These are phyloP conservation scores for Microbotryum silenes-acaulis DNA, from an alignment of 1,284 basidiomycete species.

Conservation along the genomic window DNA sequence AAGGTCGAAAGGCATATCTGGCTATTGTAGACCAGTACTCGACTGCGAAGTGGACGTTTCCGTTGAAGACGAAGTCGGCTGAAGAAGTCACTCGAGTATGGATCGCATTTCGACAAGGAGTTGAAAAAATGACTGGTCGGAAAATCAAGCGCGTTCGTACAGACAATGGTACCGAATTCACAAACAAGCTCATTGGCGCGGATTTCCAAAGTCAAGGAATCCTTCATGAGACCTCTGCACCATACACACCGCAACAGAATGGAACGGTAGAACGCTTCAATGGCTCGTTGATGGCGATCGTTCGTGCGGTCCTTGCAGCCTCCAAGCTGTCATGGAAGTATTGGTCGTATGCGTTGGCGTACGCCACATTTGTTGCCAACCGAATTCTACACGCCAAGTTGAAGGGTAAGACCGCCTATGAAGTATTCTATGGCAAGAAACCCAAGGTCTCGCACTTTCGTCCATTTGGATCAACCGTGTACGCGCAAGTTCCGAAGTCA, in stretches of 20 bases:
- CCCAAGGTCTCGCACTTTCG: background rate
- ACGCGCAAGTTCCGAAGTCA: background rate
- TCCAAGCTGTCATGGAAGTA: background rate
- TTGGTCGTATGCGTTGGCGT: background rate
- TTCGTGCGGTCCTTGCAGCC: background rate
- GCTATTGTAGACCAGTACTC: too few species aligned
- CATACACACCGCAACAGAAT: conserved; percentile 18
- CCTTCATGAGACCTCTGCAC: conserved; percentile 4
- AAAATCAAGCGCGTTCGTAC: conserved; percentile 38
- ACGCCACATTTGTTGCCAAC: background rate
- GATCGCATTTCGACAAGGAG: background rate
- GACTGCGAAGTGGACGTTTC: too few species aligned
- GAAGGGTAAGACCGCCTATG: background rate
- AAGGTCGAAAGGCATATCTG: too few species aligned
- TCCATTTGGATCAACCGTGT: background rate
- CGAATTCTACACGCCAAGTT: background rate
- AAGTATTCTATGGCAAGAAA: background rate
- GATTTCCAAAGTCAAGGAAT: conserved; percentile 11
- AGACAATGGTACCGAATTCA: conserved; percentile 21
- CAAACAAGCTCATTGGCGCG: background rate
- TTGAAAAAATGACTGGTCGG: conserved; percentile 31
- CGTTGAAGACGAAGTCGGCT: too few species aligned
- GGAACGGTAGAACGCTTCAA: background rate
- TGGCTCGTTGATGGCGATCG: background rate
- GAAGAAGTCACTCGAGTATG: too few species aligned